Percentiles rank a stretch among this genome's conserved stretches.
Evolutionary conservation across 2,329 filamentous ascomycete species (phyloP).

Genomic region (Thelonectria rubi): DNA sequence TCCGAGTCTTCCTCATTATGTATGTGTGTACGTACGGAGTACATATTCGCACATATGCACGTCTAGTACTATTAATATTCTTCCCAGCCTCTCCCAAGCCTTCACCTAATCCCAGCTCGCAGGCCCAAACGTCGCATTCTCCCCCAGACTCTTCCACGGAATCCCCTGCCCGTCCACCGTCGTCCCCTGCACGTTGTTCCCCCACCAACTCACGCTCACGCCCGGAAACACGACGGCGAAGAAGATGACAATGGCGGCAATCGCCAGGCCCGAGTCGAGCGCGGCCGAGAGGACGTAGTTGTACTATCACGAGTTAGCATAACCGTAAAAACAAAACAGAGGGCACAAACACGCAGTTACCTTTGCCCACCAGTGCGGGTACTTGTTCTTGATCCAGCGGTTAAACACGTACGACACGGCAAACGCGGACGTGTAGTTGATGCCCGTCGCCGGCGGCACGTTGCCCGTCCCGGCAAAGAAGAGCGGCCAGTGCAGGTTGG

Average conservation of each 20-base stretch:
- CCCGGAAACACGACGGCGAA: constrained; percentile 23
- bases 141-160: constrained; percentile 16
- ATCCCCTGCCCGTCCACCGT: constrained; percentile 23
- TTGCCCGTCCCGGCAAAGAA: constrained; percentile 28
- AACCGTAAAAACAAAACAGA: too few species aligned
- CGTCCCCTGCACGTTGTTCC: constrained; percentile 24
- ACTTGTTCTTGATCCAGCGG: constrained; percentile 25
- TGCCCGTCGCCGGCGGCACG: constrained; percentile 22
- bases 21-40: too few species aligned
- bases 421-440: constrained; percentile 24
- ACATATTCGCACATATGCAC: too few species aligned
- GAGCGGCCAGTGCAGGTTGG: constrained; percentile 20
- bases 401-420: constrained; percentile 26
- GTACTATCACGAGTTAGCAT: constrained; percentile 15
- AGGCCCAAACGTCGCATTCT: constrained; percentile 26
- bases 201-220: constrained; percentile 28
- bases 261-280: constrained; percentile 24
- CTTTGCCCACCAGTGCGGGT: constrained; percentile 29
- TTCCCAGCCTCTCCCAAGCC: not conserved
- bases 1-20: too few species aligned
- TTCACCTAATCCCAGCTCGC: constrained; percentile 4
- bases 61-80: too few species aligned
- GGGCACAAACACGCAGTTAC: constrained; percentile 13
- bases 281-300: constrained; percentile 31
- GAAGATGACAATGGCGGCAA: constrained; percentile 27